Conservation (phyloP, 1,284 basidiomycete genomes). For the Lentinula novae-zelandiae region DNA sequence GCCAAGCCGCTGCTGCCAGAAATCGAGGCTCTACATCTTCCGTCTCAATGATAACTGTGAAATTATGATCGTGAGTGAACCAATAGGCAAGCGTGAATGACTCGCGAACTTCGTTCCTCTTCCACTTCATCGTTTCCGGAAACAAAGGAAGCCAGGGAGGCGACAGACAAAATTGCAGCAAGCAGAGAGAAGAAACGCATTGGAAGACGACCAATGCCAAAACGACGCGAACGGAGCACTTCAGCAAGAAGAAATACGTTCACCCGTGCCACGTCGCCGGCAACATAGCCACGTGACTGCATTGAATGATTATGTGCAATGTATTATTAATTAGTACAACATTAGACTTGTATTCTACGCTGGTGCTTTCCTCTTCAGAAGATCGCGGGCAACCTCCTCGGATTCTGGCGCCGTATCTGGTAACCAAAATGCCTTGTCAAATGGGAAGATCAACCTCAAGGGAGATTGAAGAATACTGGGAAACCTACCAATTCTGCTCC, state of each 20-base stretch:
- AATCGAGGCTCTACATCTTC: slow-evolving; percentile 26
- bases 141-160: slow-evolving; percentile 23
- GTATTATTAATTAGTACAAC: not conserved
- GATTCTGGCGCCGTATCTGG: slow-evolving; percentile 56
- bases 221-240: not conserved
- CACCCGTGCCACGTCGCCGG: not conserved
- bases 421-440: slow-evolving; percentile 74
- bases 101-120: slow-evolving; percentile 8
- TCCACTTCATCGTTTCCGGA: not conserved
- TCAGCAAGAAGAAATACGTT: not conserved
- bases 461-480: not conserved
- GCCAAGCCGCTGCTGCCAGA: slow-evolving; percentile 63
- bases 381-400: slow-evolving; percentile 39
- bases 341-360: not conserved
- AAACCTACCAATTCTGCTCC: slow-evolving; percentile 78
- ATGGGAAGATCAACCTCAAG: slow-evolving; percentile 14
- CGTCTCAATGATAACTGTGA: slow-evolving; percentile 1
- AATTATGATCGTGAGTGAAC: not conserved
- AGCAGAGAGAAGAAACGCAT: slow-evolving; percentile 34
- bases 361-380: slow-evolving; percentile 32
- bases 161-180: slow-evolving; percentile 25
- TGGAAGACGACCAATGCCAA: slow-evolving; percentile 5
- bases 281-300: not conserved
- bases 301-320: not conserved
- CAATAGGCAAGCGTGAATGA: not conserved